These are phyloP conservation scores for Neoascochyta sp. DNA, from an alignment of 2,329 filamentous ascomycete species.

Conservation along the genomic window DNA sequence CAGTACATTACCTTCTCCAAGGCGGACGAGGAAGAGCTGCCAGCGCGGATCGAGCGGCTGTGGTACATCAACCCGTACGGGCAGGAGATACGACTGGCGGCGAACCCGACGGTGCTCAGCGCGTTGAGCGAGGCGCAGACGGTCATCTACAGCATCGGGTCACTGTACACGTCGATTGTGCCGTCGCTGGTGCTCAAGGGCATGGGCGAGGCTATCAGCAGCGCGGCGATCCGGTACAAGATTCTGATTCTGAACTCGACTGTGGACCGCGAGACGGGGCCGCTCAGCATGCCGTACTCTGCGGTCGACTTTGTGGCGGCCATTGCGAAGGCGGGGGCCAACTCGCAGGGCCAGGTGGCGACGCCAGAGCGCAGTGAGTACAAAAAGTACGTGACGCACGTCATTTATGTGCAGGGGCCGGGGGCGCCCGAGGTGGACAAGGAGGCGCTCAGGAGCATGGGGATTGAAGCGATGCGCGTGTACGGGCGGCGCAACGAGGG, in stretches of 20 bases:
- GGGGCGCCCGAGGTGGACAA: constrained; percentile 68
- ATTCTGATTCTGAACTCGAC: constrained; percentile 82
- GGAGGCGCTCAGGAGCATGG: constrained; percentile 58
- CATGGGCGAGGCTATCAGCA: constrained; percentile 63
- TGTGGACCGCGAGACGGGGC: constrained; percentile 82
- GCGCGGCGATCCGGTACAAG: constrained; percentile 59
- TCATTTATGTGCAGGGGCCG: constrained; percentile 73
- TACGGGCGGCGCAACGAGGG: constrained; percentile 65
- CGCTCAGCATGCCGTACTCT: constrained; percentile 59
- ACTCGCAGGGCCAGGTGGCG: constrained; percentile 46
- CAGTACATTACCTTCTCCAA: constrained; percentile 84
- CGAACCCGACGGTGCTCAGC: constrained; percentile 75
- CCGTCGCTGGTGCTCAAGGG: constrained; percentile 76
- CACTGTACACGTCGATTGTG: constrained; percentile 82
- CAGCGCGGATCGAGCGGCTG: constrained; percentile 71
- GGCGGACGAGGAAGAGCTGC: constrained; percentile 66
- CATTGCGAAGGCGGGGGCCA: constrained; percentile 61
- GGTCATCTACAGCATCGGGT: constrained; percentile 90
- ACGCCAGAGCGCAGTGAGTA: constrained; percentile 46
- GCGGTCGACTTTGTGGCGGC: constrained; percentile 80
- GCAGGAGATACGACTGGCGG: constrained; percentile 83
- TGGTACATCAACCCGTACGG: constrained; percentile 99
- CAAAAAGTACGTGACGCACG: constrained; percentile 71
- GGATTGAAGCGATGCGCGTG: constrained; percentile 72
- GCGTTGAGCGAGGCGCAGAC: constrained; percentile 62